Percentiles rank a stretch among this genome's conserved stretches.
Conservation (phyloP, 352 stramenopile genomes). For the Pelagophyceae sp. region DNA sequence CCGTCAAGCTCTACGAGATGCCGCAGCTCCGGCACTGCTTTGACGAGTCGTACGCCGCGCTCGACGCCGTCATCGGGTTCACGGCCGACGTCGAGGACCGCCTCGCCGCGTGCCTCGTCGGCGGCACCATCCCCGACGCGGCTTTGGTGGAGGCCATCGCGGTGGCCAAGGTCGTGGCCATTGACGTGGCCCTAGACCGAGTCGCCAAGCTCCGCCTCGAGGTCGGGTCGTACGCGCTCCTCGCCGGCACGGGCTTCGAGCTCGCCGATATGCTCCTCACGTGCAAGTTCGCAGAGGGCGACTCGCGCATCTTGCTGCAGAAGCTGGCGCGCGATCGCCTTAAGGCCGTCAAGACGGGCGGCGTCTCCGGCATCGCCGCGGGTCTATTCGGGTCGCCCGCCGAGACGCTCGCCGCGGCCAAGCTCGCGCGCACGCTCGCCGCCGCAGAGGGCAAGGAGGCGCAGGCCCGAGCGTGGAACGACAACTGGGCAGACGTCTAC, state of each 20-base stretch:
- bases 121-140: conserved; percentile 27
- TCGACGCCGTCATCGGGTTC: conserved; percentile 26
- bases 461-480: conserved; percentile 24
- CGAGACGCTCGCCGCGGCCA: conserved; percentile 27
- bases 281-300: conserved; percentile 39
- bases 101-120: conserved; percentile 26
- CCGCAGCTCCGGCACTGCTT: conserved; percentile 33
- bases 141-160: conserved; percentile 34
- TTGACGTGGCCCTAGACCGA: conserved; percentile 27
- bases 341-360: conserved; percentile 32
- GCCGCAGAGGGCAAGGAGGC: not conserved
- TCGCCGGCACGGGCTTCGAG: conserved; percentile 35
- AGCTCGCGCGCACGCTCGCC: conserved; percentile 25
- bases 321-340: conserved; percentile 34
- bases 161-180: conserved; percentile 34
- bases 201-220: conserved; percentile 30
- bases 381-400: conserved; percentile 16
- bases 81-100: conserved; percentile 24
- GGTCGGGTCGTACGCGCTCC: conserved; percentile 36
- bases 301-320: conserved; percentile 33
- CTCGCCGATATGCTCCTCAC: conserved; percentile 34
- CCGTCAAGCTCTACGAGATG: conserved; percentile 27
- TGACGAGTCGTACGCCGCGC: conserved; percentile 27
- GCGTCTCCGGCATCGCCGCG: conserved; percentile 14
- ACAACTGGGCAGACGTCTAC: conserved; percentile 32